These are phyloP conservation scores for Potentilla sterilis DNA, from an alignment of 306 rosid species.

Conservation along the genomic window DNA sequence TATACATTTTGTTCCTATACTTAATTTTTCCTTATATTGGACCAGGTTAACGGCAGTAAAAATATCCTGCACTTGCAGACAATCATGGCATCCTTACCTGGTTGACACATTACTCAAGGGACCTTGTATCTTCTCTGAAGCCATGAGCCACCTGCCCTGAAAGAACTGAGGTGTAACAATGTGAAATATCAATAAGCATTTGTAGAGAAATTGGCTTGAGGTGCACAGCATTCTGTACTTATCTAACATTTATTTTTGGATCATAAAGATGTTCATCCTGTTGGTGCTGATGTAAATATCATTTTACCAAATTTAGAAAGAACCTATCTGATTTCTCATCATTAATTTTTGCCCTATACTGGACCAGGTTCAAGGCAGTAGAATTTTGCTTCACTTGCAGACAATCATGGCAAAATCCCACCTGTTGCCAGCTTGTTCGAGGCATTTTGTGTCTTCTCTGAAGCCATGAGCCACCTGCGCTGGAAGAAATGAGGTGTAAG, in stretches of 20 bases:
- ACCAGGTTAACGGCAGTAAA: neutral
- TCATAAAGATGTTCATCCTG: neutral
- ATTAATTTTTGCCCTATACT: neutral
- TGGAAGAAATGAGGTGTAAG: constrained; percentile 20
- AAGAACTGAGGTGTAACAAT: constrained; percentile 21
- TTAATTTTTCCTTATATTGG: neutral
- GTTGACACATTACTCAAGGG: neutral
- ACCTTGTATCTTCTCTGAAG: constrained; percentile 5
- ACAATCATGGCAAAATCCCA: neutral
- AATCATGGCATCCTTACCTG: neutral
- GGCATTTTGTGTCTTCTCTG: neutral
- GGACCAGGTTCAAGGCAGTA: neutral
- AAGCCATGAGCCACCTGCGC: constrained; percentile 16
- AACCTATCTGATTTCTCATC: neutral
- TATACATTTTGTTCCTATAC: neutral
- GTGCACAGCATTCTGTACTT: neutral
- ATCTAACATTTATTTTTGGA: neutral
- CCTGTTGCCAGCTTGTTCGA: neutral
- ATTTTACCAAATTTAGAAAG: neutral
- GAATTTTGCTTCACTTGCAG: neutral
- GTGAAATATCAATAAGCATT: neutral
- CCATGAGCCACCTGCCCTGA: constrained; percentile 18
- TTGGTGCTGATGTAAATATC: neutral
- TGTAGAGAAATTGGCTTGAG: constrained; percentile 23
- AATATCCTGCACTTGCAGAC: neutral